These are phyloP conservation scores for Colletotrichum sp. DNA, from an alignment of 2,329 filamentous ascomycete genomes.

Conservation along the genomic window DNA sequence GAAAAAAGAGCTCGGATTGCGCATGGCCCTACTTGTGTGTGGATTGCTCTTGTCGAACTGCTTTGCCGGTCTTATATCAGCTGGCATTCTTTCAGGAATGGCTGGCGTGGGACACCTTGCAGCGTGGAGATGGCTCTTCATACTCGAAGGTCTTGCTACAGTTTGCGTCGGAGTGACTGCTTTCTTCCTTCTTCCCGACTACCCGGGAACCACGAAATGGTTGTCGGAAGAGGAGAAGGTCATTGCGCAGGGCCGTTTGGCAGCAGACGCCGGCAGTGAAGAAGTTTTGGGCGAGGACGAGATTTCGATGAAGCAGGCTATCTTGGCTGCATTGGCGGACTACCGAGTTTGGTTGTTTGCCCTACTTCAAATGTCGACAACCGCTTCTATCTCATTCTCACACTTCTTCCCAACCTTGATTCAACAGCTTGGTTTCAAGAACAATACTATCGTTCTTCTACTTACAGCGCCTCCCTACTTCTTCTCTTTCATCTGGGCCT, in stretches of 20 bases:
- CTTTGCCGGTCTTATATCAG: slow-evolving; percentile 67
- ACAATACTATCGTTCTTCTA: slow-evolving; percentile 26
- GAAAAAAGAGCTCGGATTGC: slow-evolving; percentile 67
- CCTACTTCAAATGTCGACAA: not conserved
- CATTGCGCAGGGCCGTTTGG: not conserved
- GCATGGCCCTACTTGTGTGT: slow-evolving; percentile 52
- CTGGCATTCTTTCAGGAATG: slow-evolving; percentile 62
- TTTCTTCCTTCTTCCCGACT: slow-evolving; percentile 26
- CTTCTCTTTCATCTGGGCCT: not conserved
- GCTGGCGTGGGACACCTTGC: slow-evolving; percentile 46
- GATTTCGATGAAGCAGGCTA: not conserved
- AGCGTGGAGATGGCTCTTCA: slow-evolving; percentile 84
- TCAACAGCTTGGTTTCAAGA: slow-evolving; percentile 26
- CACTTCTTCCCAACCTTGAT: slow-evolving; percentile 32
- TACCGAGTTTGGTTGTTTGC: not conserved
- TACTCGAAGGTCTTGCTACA: slow-evolving; percentile 65
- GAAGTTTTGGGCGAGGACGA: not conserved
- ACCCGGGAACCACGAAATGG: slow-evolving; percentile 21
- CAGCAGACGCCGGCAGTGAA: not conserved
- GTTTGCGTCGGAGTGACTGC: slow-evolving; percentile 46
- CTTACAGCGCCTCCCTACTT: slow-evolving; percentile 33
- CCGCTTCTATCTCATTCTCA: not conserved
- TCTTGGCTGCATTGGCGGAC: not conserved
- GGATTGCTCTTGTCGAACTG: slow-evolving; percentile 23
- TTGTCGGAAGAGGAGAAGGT: not conserved